Percentiles rank a stretch among this genome's conserved stretches.
phyloP scores from a whole-genome alignment of 2,329 filamentous ascomycete species.

The Grosmannia serpens region DNA sequence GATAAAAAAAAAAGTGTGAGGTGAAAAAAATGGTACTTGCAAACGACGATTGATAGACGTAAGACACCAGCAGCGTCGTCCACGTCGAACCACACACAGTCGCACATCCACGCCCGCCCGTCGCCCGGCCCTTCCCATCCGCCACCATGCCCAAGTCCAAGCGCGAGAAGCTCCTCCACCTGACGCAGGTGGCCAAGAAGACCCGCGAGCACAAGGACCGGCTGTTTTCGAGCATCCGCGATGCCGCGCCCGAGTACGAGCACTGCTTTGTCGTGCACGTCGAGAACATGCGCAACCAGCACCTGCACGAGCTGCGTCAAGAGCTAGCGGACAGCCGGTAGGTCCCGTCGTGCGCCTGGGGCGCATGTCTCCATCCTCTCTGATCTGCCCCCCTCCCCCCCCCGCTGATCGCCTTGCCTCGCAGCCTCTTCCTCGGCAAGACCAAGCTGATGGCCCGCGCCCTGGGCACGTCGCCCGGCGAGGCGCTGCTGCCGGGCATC shows the following conservation, averaged over 20 bases:
- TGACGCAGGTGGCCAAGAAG: slow-evolving; percentile 89
- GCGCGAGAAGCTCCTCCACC: slow-evolving; percentile 77
- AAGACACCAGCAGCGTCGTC: background rate
- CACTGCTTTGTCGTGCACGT: slow-evolving; percentile 89
- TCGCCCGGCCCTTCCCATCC: background rate
- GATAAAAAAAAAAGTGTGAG: background rate
- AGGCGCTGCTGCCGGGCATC: slow-evolving; percentile 71
- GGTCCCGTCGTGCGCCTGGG: background rate
- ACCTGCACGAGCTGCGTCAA: slow-evolving; percentile 79
- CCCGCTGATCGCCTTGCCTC: background rate
- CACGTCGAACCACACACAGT: background rate
- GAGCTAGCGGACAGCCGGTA: slow-evolving; percentile 78
- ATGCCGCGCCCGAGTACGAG: slow-evolving; percentile 73
- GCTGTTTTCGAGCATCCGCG: slow-evolving; percentile 80
- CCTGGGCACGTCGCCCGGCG: slow-evolving; percentile 65
- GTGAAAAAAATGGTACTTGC: background rate
- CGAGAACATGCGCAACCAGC: slow-evolving; percentile 96
- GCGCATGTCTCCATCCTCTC: background rate
- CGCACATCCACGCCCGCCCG: too few relatives aligned
- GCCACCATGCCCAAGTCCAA: slow-evolving; percentile 87
- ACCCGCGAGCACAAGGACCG: slow-evolving; percentile 81
- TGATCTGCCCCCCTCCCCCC: slow-evolving; percentile 1
- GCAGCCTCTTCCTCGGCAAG: slow-evolving; percentile 93
- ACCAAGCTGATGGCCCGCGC: slow-evolving; percentile 98
- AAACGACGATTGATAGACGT: background rate